These are phyloP conservation scores for Aotearoamyces nothofagi DNA, from an alignment of 2,329 filamentous ascomycete species.

Conservation along the genomic window DNA sequence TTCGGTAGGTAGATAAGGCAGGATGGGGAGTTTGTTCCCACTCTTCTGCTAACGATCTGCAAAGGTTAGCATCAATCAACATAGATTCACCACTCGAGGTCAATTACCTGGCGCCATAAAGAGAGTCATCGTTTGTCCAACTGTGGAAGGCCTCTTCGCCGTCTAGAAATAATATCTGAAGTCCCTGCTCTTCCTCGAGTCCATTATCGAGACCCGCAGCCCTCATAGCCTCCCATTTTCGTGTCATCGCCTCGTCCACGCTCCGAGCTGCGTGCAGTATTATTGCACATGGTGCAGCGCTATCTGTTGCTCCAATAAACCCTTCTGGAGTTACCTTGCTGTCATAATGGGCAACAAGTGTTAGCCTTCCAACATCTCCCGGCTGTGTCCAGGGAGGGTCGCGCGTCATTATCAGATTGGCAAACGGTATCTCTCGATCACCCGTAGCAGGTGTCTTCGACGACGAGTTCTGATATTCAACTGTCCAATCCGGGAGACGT, in stretches of 20 bases:
- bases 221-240: constrained; percentile 66
- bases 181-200: constrained; percentile 62
- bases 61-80: constrained; percentile 5
- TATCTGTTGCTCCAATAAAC: constrained; percentile 89
- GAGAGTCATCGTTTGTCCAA: constrained; percentile 70
- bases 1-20: constrained; percentile 59
- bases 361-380: constrained; percentile 68
- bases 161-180: constrained; percentile 83
- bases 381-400: constrained; percentile 69
- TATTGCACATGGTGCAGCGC: constrained; percentile 87
- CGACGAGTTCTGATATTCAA: constrained; percentile 84
- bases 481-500: constrained; percentile 61
- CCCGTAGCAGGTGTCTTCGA: constrained; percentile 65
- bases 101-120: constrained; percentile 69
- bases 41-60: constrained; percentile 56
- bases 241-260: constrained; percentile 64
- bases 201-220: constrained; percentile 36
- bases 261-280: constrained; percentile 72
- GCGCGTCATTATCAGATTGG: constrained; percentile 71
- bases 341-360: constrained; percentile 89
- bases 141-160: constrained; percentile 81
- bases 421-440: constrained; percentile 59
- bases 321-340: constrained; percentile 65
- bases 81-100: not conserved
- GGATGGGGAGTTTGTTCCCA: constrained; percentile 65